A percentile compares a stretch with the other conserved stretches of the same genome.
These are phyloP conservation scores for Aspergillus asperescens DNA, from an alignment of 495 filamentous ascomycete genomes.

Conservation along the genomic window DNA sequence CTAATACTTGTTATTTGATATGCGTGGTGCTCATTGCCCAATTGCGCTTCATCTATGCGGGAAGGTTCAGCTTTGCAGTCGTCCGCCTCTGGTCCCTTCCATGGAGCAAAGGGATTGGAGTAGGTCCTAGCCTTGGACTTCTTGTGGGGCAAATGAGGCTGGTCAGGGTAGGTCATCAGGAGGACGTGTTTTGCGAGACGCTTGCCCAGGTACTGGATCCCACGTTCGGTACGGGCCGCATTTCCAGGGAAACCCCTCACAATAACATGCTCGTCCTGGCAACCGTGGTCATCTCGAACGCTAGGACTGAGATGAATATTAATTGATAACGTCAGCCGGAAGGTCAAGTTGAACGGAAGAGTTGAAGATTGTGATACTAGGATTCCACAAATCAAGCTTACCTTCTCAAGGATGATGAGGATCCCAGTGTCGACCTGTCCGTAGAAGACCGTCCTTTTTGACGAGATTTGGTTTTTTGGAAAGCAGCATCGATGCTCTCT, in stretches of 20 bases:
- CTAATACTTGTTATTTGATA: constrained; percentile 94
- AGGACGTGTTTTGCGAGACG: constrained; percentile 88
- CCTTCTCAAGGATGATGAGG: neutral
- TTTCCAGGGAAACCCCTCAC: constrained; percentile 91
- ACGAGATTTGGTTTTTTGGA: constrained; percentile 60
- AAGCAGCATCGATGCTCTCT: constrained; percentile 86
- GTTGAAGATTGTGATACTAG: no score
- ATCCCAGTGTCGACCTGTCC: neutral
- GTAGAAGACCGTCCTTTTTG: constrained; percentile 26
- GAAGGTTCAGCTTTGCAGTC: constrained; percentile 4
- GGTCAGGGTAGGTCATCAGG: constrained; percentile 84
- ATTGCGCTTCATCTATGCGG: constrained; percentile 11
- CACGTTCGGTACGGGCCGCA: constrained; percentile 81
- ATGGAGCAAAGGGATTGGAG: constrained; percentile 29
- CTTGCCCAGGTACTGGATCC: constrained; percentile 95
- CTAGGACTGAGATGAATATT: neutral
- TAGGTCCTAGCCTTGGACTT: constrained; percentile 45
- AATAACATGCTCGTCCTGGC: constrained; percentile 82
- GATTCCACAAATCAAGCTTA: no score
- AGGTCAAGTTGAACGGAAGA: neutral
- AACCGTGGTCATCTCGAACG: constrained; percentile 38
- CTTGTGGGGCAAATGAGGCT: constrained; percentile 70
- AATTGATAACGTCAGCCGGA: neutral
- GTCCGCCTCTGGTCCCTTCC: constrained; percentile 19
- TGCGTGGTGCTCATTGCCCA: constrained; percentile 43